Base-by-base conservation (phyloP, 164 flowering plant species). In the Nelumbo lutea region DNA sequence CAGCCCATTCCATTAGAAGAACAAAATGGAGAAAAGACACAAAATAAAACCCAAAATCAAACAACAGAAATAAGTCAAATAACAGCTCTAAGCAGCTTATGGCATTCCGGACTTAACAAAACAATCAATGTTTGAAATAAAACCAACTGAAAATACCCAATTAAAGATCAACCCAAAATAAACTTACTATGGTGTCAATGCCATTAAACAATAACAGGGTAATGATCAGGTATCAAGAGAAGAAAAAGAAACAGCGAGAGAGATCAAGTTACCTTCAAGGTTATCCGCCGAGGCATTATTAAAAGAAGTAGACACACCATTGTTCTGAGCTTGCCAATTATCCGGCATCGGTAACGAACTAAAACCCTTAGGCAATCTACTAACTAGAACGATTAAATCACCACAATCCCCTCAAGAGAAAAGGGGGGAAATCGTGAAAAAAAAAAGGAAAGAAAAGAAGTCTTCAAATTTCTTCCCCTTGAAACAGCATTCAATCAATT, bases 291-390 rank as follows among this genome's bases (percentile, higher is more conserved):
- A 66, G 45, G 42, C 69, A 72, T 65, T 27, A 27, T 27, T 59
- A 11, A 64, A 68, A 13, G 64, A 59, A 68, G 64, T 27, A 8
- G 64, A 46, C 5, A 68, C 38, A 48, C 14, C 71, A 68, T 68
- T 71, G 65, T 40, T 71, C 50, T 65, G 68, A 71, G 59, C 69
- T n/a, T 71, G 50, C 69, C 74, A 8, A 72, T 45, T 61, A 51
- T 72, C 75, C 58, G 75, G 75, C 75, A 72, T 72, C 66, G 70
- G 61, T 72, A 47, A 55, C 39, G 1, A 60, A 41, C 62, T 10
- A n/a, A 70, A 55, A 55, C 59, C 61, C 61, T 38, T 43, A 57
- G 42, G 56, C 52, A 27, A 42, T 13, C 52, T 10, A 58, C 42
- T 42, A 38, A 62, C 40, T 41, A n/a, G 47, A 70, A 14, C 47